phyloP scores from a whole-genome alignment of 2,329 filamentous ascomycete genomes.

The Neofusicoccum kwambonambiense region DNA sequence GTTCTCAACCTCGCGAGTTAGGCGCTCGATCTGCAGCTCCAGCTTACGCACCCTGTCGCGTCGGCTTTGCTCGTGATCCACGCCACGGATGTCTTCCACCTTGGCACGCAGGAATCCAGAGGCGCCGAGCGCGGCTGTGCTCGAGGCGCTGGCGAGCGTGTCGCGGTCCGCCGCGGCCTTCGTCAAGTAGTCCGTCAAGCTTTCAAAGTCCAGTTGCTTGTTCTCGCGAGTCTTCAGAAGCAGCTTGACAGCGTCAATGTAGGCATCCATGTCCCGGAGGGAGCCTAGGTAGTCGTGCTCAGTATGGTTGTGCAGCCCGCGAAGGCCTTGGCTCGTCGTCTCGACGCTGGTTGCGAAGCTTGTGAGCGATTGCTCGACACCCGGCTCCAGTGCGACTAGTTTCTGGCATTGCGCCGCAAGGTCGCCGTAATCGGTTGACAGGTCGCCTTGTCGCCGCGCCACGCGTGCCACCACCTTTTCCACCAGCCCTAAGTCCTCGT shows the following conservation, averaged over 20 bases:
- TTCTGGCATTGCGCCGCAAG: slow-evolving; percentile 94
- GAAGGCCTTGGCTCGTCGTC: slow-evolving; percentile 75
- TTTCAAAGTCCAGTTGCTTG: slow-evolving; percentile 97
- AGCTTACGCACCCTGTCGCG: slow-evolving; percentile 85
- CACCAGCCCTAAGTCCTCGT: slow-evolving; percentile 84
- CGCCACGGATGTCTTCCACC: slow-evolving; percentile 92
- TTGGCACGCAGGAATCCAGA: slow-evolving; percentile 89
- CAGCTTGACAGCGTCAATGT: slow-evolving; percentile 80
- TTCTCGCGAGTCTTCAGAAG: slow-evolving; percentile 92
- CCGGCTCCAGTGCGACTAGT: slow-evolving; percentile 83
- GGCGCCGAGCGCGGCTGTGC: slow-evolving; percentile 63
- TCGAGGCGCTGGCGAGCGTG: slow-evolving; percentile 66
- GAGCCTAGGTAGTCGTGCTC: slow-evolving; percentile 95
- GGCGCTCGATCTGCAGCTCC: slow-evolving; percentile 87
- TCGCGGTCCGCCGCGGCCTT: slow-evolving; percentile 88
- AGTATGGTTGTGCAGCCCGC: slow-evolving; percentile 80
- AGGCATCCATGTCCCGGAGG: slow-evolving; percentile 92
- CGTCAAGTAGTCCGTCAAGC: slow-evolving; percentile 90
- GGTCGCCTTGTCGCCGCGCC: slow-evolving; percentile 79
- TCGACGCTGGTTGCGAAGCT: slow-evolving; percentile 85
- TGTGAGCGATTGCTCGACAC: slow-evolving; percentile 76
- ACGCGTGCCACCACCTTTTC: slow-evolving; percentile 95
- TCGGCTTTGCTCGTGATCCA: slow-evolving; percentile 90
- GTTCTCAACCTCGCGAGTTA: slow-evolving; percentile 81
- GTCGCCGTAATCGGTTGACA: slow-evolving; percentile 85